Evolutionary conservation across 2,329 filamentous ascomycete genomes (phyloP), one percentile per base, ranked within the genome.

Genomic region (Blastomyces gilchristii): DNA sequence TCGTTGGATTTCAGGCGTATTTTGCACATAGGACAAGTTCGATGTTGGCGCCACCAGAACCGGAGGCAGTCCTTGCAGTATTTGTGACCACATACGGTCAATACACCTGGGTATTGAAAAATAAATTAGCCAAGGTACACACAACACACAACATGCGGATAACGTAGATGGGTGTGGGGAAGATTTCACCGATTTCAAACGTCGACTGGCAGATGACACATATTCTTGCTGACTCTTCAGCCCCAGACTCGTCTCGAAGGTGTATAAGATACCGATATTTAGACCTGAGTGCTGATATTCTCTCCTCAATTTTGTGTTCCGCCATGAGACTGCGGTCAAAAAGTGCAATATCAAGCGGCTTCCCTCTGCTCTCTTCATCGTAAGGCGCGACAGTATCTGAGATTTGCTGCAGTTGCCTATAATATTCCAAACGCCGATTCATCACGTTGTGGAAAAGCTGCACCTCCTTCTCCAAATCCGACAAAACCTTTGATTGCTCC

Each of bases 31-130:
- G 93, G 93, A 69, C 93, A 97, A 60, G 84, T 93, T 22, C 81
- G 83, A 68, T 91, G 86, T 41, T 84, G 80, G 63, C 79, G 81
- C 78, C 88, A 90, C 94, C 94, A 97, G 14, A 85, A 69, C 47
- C 81, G 80, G 68, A 97, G 87, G 74, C 94, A 97, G 37, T 90
- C 88, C 70, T 90, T 91, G 78, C 93, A 97, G 72, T 91, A 97
- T 67, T 91, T 85, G 71, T 99, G 94, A 0, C 93, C 93, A 72
- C 94, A 97, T 0, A 91, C 83, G 0, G 93, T 97, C 67, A 78
- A 66, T 22, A 78, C 74, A 34, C 76, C 76, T 77, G 43, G 14
- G 52, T 58, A 53, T 57, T 43, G 43, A 60, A 49, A 37, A 25
- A 9, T 5, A 50, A 16, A 28, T 34, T 61, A 59, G 39, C 8